Evolutionary conservation across 768 basidiomycete species (phyloP).

Genomic region (Phylloporus sp.): DNA sequence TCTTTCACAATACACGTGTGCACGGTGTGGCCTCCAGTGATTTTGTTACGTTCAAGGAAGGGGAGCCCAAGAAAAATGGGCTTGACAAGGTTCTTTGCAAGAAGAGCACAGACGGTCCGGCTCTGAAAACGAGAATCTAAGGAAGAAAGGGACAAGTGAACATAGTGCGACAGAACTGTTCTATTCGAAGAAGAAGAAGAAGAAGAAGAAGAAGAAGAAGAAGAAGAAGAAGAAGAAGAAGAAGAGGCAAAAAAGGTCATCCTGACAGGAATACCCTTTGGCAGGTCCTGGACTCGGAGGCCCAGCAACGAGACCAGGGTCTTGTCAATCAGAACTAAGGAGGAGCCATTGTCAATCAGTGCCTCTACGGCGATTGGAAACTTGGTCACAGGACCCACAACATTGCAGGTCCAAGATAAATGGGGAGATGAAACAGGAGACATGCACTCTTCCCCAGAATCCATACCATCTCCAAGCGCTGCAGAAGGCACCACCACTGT

Average conservation of each 20-base stretch:
- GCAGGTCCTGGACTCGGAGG: not conserved
- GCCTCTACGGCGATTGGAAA: slow-evolving; percentile 3
- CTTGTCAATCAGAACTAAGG: too few species aligned
- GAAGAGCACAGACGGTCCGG: too few species aligned
- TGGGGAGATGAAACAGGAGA: too few species aligned
- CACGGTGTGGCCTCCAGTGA: slow-evolving; percentile 33
- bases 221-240: too few species aligned
- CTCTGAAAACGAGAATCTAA: too few species aligned
- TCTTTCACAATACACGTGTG: too few species aligned
- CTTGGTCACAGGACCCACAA: slow-evolving; percentile 1
- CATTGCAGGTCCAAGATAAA: too few species aligned
- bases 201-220: slow-evolving; percentile 7
- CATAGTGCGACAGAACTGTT: too few species aligned
- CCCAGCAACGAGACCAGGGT: not conserved
- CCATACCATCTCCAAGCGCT: not conserved
- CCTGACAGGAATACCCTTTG: not conserved
- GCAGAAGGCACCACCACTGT: slow-evolving; percentile 4
- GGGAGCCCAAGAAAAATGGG: slow-evolving; percentile 36
- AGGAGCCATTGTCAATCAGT: too few species aligned
- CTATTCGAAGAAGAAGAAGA: slow-evolving; percentile 16
- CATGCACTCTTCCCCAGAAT: too few species aligned
- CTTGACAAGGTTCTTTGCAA: too few species aligned
- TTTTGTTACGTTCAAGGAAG: slow-evolving; percentile 32
- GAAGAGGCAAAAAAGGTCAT: not conserved
- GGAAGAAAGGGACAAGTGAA: too few species aligned